These are phyloP conservation scores for Nemania sp. DNA, from an alignment of 2,329 filamentous ascomycete genomes.

Conservation along the genomic window DNA sequence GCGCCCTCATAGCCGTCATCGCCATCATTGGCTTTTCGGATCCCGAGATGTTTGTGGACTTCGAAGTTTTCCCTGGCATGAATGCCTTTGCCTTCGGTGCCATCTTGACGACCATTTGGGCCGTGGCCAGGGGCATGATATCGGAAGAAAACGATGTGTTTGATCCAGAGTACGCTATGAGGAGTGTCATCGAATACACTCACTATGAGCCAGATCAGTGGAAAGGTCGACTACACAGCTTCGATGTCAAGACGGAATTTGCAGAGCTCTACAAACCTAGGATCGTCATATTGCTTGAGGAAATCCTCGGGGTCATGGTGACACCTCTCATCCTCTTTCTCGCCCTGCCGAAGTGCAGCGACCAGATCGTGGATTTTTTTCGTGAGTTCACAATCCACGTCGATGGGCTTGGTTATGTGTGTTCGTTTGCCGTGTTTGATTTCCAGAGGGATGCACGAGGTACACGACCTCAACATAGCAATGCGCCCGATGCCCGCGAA, in stretches of 20 bases:
- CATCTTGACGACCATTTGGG: constrained; percentile 81
- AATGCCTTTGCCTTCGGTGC: constrained; percentile 91
- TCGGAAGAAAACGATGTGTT: constrained; percentile 89
- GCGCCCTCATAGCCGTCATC: constrained; percentile 83
- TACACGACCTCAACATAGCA: constrained; percentile 45
- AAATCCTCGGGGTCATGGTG: constrained; percentile 88
- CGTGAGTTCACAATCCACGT: constrained; percentile 97
- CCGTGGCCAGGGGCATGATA: constrained; percentile 78
- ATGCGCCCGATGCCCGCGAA: constrained; percentile 70
- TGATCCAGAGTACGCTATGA: constrained; percentile 87
- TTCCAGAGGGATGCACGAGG: constrained; percentile 79
- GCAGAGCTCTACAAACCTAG: constrained; percentile 90
- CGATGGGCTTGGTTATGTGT: constrained; percentile 93
- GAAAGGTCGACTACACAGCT: constrained; percentile 87
- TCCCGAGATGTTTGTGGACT: constrained; percentile 85
- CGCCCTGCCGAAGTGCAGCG: constrained; percentile 83
- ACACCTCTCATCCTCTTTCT: constrained; percentile 88
- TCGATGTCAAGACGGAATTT: constrained; percentile 91
- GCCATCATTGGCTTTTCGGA: constrained; percentile 85
- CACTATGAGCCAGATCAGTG: constrained; percentile 91
- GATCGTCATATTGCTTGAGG: constrained; percentile 87
- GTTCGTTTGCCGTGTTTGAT: constrained; percentile 96
- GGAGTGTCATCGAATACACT: constrained; percentile 88
- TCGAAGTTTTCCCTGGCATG: constrained; percentile 86
- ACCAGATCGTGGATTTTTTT: constrained; percentile 96